These are phyloP conservation scores for Talaromyces sp. DNA, from an alignment of 2,329 filamentous ascomycete species.

Conservation along the genomic window DNA sequence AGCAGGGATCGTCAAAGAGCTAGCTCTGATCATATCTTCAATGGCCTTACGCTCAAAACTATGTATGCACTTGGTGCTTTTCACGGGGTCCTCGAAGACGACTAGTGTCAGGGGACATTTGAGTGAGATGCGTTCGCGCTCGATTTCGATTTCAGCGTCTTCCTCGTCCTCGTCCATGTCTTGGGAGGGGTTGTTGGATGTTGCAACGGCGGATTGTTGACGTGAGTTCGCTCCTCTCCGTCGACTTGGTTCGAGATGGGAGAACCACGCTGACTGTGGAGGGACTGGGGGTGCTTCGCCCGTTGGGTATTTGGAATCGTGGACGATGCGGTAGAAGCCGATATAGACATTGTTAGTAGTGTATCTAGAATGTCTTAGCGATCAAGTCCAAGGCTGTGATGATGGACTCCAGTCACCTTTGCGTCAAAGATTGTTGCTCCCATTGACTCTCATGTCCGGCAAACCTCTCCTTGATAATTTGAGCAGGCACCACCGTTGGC, in stretches of 20 bases:
- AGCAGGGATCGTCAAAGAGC: constrained; percentile 27
- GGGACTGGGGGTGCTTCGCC: constrained; percentile 53
- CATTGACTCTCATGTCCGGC: constrained; percentile 35
- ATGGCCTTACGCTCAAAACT: constrained; percentile 49
- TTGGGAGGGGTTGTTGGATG: constrained; percentile 3
- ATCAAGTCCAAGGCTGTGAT: constrained; percentile 17
- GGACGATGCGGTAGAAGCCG: constrained; percentile 58
- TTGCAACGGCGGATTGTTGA: constrained; percentile 18
- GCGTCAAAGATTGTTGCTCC: constrained; percentile 37
- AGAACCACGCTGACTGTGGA: constrained; percentile 60
- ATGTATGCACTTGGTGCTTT: constrained; percentile 48
- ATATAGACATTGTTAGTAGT: constrained; percentile 58
- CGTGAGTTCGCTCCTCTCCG: background rate
- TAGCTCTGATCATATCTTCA: constrained; percentile 40
- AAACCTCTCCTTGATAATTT: constrained; percentile 35
- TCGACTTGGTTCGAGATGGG: constrained; percentile 37
- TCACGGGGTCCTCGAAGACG: constrained; percentile 46
- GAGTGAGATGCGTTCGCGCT: constrained; percentile 43
- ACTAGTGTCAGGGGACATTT: constrained; percentile 49
- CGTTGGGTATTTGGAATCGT: constrained; percentile 56
- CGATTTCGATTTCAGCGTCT: constrained; percentile 46
- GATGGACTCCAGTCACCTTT: constrained; percentile 33
- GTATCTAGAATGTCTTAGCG: constrained; percentile 41
- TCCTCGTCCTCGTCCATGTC: constrained; percentile 15
- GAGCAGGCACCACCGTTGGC: constrained; percentile 30